These are phyloP conservation scores for Aspergillus diversus DNA, from an alignment of 495 filamentous ascomycete species.

Conservation along the genomic window DNA sequence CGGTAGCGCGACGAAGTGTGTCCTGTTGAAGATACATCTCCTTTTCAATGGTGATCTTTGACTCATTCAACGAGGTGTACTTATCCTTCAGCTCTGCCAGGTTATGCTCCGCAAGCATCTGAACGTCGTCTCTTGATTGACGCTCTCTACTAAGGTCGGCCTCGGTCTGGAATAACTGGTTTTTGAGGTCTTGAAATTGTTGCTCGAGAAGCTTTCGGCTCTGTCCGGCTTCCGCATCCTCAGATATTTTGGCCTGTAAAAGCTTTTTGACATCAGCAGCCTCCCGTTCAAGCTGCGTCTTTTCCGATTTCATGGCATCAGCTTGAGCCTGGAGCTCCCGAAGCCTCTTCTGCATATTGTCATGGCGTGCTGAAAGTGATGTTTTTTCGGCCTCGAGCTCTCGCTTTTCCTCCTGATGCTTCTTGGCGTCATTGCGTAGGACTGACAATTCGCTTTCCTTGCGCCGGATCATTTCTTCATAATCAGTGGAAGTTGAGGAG, in stretches of 20 bases:
- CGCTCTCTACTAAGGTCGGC: conserved; percentile 87
- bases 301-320: conserved; percentile 83
- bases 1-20: conserved; percentile 82
- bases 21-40: conserved; percentile 99
- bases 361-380: conserved; percentile 71
- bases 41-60: conserved; percentile 97
- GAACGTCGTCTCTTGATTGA: conserved; percentile 95
- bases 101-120: conserved; percentile 89
- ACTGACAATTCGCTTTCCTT: conserved; percentile 94
- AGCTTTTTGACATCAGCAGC: conserved; percentile 84
- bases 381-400: conserved; percentile 75
- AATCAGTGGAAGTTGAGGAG: conserved; percentile 88
- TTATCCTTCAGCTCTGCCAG: conserved; percentile 79
- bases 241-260: conserved; percentile 84
- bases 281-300: conserved; percentile 80
- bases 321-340: conserved; percentile 86
- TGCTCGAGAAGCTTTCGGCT: conserved; percentile 84
- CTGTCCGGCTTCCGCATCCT: conserved; percentile 84
- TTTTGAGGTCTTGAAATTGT: conserved; percentile 85
- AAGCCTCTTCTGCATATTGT: conserved; percentile 75
- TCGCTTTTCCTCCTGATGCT: conserved; percentile 74
- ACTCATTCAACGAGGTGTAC: conserved; percentile 84
- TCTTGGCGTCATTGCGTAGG: conserved; percentile 80
- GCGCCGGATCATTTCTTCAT: conserved; percentile 86
- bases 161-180: conserved; percentile 81